Base-by-base conservation (phyloP, 306 rosid genomes). In the Quercus agrifolia region DNA sequence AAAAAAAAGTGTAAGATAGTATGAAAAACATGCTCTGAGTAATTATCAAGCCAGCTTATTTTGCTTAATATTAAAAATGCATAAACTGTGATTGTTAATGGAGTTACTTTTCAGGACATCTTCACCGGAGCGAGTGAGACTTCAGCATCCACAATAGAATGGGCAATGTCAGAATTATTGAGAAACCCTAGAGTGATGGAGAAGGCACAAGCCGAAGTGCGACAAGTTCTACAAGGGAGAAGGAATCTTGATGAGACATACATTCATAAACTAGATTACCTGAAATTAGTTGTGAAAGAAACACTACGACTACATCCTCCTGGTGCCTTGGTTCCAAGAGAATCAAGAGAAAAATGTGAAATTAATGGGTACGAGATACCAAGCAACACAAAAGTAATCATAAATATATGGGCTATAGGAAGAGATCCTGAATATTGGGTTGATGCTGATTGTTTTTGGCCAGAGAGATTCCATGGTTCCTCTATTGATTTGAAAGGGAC, bases 351-450 rank as follows among this genome's bases (percentile, higher is more conserved):
- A 77, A 82, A 33, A 6, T 77, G 85, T 70, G 71, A 63, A 49
- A 80, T 88, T 4, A 2, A 70, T 12, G 85, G 87, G 23, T 84
- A 77, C 52, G 70, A 67, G 9, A 81, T 86, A 64, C 88, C 90
- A 2, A 0, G 14, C 5, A 78, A 74, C 56, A 74, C 77, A 23
- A 80, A 27, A 35, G 78, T 82, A 1, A 30, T 86, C 13, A 35
- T 86, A 12, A 88, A 84, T 61, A 83, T 57, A 0, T 83, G 83
- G 83, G 88, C 82, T 19, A 77, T 88, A 2, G 86, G 85, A 61
- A 88, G 87, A 79, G 87, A 88, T 70, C 82, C 90, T 6, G 46
- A 73, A 1, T 57, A 72, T 3, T 85, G 86, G 86, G 21, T 1
- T 11, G 84, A 85, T 0, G 21, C 88, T 15, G 58, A 80, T 25